A percentile compares a stretch with the other conserved stretches of the same genome.
Conservation (phyloP, 345 rosid species). For the Orychophragmus violaceus region DNA sequence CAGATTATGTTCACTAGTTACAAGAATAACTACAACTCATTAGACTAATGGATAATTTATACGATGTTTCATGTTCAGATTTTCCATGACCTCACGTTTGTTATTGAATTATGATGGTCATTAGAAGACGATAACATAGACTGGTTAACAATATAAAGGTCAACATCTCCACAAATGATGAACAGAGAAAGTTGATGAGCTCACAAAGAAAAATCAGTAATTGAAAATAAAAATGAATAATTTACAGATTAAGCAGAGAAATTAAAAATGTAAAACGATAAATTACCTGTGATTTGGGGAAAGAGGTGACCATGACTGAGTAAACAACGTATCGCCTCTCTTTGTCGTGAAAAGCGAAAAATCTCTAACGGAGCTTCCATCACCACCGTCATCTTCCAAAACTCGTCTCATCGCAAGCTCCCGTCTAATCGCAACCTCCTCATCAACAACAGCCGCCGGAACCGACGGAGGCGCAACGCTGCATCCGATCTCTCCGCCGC, state of each 20-base stretch:
- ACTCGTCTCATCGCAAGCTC: conserved; percentile 60
- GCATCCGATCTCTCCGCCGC: neutral
- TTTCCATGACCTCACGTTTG: neutral
- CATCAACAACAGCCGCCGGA: conserved; percentile 37
- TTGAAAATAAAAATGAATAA: neutral
- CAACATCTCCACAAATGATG: neutral
- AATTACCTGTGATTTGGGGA: conserved; percentile 48
- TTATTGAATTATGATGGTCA: too few relatives aligned
- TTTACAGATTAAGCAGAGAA: neutral
- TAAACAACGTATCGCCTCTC: conserved; percentile 70
- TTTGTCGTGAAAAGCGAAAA: conserved; percentile 44
- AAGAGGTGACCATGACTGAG: conserved; percentile 73
- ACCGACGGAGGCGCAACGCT: conserved; percentile 16
- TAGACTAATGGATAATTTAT: neutral
- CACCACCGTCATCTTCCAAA: conserved; percentile 46
- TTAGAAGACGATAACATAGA: too few relatives aligned
- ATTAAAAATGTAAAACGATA: neutral
- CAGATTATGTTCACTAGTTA: neutral
- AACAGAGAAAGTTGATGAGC: neutral
- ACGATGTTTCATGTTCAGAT: neutral
- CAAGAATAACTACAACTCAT: neutral
- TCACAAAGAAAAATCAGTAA: neutral
- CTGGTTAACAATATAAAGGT: neutral
- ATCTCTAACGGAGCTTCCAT: conserved; percentile 40
- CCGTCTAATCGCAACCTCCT: conserved; percentile 58